phyloP scores from a whole-genome alignment of 345 rosid genomes.

The Gossypium rotundifolium region DNA sequence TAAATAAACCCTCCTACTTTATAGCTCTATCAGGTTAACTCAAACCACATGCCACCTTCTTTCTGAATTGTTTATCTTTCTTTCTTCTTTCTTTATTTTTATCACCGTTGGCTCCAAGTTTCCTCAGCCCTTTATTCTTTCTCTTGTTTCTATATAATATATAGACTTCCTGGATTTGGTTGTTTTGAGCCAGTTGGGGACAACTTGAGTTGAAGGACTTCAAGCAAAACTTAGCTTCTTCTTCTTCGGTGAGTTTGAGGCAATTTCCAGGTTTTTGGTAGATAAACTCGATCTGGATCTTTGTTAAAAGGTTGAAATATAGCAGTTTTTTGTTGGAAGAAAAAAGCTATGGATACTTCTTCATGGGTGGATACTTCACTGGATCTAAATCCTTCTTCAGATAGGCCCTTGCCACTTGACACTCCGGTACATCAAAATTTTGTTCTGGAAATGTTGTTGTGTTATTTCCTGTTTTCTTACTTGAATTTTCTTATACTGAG shows the following conservation, averaged over 20 bases:
- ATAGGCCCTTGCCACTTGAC: conserved; percentile 33
- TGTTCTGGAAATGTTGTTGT: neutral
- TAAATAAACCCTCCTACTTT: neutral
- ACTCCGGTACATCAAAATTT: conserved; percentile 23
- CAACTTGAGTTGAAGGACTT: neutral
- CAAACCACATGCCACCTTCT: conserved; percentile 24
- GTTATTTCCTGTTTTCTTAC: neutral
- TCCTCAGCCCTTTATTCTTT: conserved; percentile 9
- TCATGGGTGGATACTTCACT: conserved; percentile 47
- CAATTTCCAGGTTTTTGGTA: neutral
- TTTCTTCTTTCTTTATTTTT: neutral
- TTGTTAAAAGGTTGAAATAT: neutral
- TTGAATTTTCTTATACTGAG: neutral
- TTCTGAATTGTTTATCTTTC: neutral
- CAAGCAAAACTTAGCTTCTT: neutral
- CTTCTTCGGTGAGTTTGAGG: conserved; percentile 14
- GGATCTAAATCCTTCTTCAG: conserved; percentile 44
- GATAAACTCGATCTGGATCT: neutral
- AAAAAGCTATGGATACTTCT: conserved; percentile 40
- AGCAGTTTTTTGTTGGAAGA: neutral
- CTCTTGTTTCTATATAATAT: neutral
- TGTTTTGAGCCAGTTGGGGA: neutral
- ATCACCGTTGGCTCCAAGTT: conserved; percentile 26
- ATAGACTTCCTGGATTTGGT: neutral
- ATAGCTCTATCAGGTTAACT: neutral